These are phyloP conservation scores for Helotiales sp. DNA, from an alignment of 2,329 filamentous ascomycete genomes.

Conservation along the genomic window DNA sequence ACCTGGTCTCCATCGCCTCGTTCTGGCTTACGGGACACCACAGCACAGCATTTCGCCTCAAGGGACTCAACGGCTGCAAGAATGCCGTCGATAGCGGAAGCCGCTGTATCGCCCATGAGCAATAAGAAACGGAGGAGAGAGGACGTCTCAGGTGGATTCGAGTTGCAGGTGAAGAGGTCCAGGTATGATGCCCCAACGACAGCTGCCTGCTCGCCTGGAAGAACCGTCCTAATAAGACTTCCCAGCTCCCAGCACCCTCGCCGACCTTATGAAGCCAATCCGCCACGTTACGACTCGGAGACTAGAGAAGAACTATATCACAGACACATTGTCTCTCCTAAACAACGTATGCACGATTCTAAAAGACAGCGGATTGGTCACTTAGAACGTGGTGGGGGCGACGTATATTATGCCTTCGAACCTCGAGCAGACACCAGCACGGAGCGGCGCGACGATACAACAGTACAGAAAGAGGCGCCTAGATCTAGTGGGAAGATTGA, in stretches of 20 bases:
- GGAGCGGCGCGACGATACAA: not conserved
- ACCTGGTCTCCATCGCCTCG: not conserved
- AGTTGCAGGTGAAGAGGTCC: conserved; percentile 16
- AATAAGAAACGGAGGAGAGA: conserved; percentile 36
- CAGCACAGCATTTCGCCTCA: not conserved
- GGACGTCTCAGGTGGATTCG: conserved; percentile 17
- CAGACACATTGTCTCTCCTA: not conserved
- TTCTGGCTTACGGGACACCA: not conserved
- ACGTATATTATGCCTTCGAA: not conserved
- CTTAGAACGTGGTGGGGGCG: not conserved
- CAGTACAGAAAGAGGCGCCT: not conserved
- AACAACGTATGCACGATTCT: conserved; percentile 10
- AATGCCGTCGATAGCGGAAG: conserved; percentile 40
- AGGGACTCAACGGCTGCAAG: not conserved
- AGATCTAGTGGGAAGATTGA: conserved; percentile 23
- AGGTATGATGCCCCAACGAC: not conserved
- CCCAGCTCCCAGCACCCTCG: not conserved
- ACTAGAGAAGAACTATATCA: not conserved
- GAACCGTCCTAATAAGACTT: not conserved
- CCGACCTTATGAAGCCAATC: not conserved
- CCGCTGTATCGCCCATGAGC: conserved; percentile 19
- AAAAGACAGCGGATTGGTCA: conserved; percentile 27
- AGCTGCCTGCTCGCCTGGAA: too few species aligned
- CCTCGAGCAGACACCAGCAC: not conserved
- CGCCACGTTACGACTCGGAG: not conserved